Percentiles rank a stretch among this genome's conserved stretches.
Evolutionary conservation across 306 rosid species (phyloP).

Genomic region (Dalbergia cultrata): DNA sequence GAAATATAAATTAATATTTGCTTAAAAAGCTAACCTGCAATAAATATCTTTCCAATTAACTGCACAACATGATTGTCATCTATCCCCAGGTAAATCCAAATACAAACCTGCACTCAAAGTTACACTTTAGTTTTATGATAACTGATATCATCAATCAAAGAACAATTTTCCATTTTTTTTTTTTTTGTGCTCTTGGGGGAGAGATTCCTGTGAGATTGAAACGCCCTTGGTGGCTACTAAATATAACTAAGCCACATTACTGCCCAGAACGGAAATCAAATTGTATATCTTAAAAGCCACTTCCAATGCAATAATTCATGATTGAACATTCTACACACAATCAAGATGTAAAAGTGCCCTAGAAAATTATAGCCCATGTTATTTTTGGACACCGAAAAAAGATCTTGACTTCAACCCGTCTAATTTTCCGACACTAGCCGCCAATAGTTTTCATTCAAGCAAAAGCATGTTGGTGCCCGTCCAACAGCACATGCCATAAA

Average conservation of each 20-base stretch:
- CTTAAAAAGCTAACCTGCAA: slow-evolving; percentile 80
- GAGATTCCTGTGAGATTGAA: slow-evolving; percentile 26
- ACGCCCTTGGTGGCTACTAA: slow-evolving; percentile 4
- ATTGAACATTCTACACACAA: background rate
- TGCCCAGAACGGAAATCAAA: slow-evolving; percentile 23
- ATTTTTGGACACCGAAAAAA: slow-evolving; percentile 15
- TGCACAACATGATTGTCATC: slow-evolving; percentile 66
- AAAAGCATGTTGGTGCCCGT: background rate
- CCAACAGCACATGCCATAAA: background rate
- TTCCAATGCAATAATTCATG: slow-evolving; percentile 21
- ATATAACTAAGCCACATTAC: background rate
- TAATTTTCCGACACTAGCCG: background rate
- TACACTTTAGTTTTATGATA: slow-evolving; percentile 35
- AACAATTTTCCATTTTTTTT: background rate
- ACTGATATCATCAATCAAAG: slow-evolving; percentile 22
- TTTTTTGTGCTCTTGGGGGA: background rate
- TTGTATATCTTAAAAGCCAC: slow-evolving; percentile 10
- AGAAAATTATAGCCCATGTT: background rate
- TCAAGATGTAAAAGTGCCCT: slow-evolving; percentile 10
- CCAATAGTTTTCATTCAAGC: background rate
- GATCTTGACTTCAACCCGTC: background rate
- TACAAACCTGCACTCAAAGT: slow-evolving; percentile 68
- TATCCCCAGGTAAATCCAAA: slow-evolving; percentile 91
- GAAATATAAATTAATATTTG: slow-evolving; percentile 28
- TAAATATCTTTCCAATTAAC: slow-evolving; percentile 76